Percentiles rank a stretch among this genome's conserved stretches.
phyloP scores from a whole-genome alignment of 331 rosid species.

The Dryas integrifolia region DNA sequence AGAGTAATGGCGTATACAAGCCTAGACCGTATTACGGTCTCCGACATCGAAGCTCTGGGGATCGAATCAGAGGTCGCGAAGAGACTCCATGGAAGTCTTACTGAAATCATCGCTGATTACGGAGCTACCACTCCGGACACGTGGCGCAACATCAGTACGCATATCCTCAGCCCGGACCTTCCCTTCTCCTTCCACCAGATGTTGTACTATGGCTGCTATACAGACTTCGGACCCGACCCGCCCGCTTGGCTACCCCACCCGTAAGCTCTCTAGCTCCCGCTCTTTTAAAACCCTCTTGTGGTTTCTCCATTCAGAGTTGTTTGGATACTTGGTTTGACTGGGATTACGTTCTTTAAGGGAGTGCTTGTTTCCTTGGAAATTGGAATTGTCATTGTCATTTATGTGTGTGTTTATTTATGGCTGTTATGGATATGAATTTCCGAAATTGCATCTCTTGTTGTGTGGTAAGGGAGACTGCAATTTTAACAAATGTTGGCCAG shows the following conservation, averaged over 20 bases:
- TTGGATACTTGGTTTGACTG: not conserved
- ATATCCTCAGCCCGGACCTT: slow-evolving; percentile 57
- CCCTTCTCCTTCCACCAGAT: slow-evolving; percentile 86
- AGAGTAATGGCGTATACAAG: slow-evolving; percentile 47
- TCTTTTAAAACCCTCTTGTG: not conserved
- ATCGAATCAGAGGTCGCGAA: slow-evolving; percentile 36
- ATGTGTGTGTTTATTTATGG: not conserved
- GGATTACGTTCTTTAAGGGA: not conserved
- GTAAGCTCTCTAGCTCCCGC: slow-evolving; percentile 33
- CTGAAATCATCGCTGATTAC: slow-evolving; percentile 36
- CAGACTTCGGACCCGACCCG: slow-evolving; percentile 72
- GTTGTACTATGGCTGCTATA: slow-evolving; percentile 67
- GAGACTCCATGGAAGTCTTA: slow-evolving; percentile 44
- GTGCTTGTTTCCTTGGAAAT: not conserved
- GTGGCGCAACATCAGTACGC: slow-evolving; percentile 62
- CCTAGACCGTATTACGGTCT: slow-evolving; percentile 43
- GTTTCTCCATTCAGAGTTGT: not conserved
- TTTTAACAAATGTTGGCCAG: slow-evolving; percentile 63
- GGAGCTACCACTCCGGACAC: slow-evolving; percentile 58
- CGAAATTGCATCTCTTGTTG: slow-evolving; percentile 17
- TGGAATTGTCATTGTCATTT: not conserved
- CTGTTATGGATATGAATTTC: not conserved
- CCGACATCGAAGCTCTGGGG: slow-evolving; percentile 62
- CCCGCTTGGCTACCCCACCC: slow-evolving; percentile 86
- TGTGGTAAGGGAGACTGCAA: slow-evolving; percentile 52